Evolutionary conservation across 768 basidiomycete genomes (phyloP), one percentile per base, ranked within the genome.

Genomic region (Trametes cingulata): DNA sequence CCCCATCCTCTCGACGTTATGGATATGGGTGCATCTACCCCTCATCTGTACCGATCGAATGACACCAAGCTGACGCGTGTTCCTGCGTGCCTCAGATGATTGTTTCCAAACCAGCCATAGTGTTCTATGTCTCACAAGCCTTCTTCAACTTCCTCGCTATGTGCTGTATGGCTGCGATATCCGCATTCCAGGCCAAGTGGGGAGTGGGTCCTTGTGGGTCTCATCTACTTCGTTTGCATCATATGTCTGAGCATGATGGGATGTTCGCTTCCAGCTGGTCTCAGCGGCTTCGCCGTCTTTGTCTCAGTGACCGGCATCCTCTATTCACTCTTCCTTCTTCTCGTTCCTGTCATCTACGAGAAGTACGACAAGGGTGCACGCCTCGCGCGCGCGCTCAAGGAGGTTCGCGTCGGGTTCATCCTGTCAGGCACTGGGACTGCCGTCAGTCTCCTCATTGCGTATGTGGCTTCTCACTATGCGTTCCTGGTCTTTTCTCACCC

Each of bases 61-160:
- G 35, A 51, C 10, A 49, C 39, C 27, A 29, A 42, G 5, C 65
- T 67, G 60, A 71, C 70, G 50, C 64, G 49, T 61, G 45, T 46
- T 58, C 60, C 39, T 48, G 39, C 65, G 17, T 57, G 43, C 33
- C 65, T 19, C 65, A 93, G 92, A 91, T 93, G 90, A 93, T 93
- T 66, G 85, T 93, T 46, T 87, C 90, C 22, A 93, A 92, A 77
- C 87, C 90, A 7, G 80, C 86, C 61, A 90, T 93, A 69, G 80
- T 92, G 56, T 86, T 87, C 70, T 85, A 90, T 71, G 72, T 83
- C 29, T 85, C 83, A 2, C 90, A 96, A 77, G 82, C 85, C 54
- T 95, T 98, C 80, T 94, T 96, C 85, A 88, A 90, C 72, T 97
- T 98, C 70, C 81, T 98, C 46, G 85, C 92, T 13, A 89, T 96